Evolutionary conservation across 2,329 filamentous ascomycete genomes (phyloP).

Genomic region (Beauveria asiatica): DNA sequence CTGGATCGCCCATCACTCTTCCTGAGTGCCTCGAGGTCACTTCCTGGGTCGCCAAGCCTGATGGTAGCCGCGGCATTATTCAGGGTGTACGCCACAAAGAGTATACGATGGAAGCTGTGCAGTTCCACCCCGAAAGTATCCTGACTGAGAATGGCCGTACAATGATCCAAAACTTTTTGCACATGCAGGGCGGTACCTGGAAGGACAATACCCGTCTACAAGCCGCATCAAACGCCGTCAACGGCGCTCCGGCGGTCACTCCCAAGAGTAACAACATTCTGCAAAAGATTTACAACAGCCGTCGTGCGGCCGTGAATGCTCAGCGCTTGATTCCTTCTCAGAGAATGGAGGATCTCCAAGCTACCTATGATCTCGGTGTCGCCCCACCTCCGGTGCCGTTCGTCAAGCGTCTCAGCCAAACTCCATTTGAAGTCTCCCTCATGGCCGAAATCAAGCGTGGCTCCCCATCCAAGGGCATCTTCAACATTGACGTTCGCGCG

Average conservation of each 20-base stretch:
- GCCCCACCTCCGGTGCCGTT: conserved; percentile 80
- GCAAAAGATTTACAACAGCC: conserved; percentile 80
- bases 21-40: conserved; percentile 81
- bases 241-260: conserved; percentile 20
- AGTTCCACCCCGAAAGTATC: conserved; percentile 97
- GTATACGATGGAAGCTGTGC: conserved; percentile 85
- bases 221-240: conserved; percentile 21
- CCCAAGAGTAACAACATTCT: conserved; percentile 74
- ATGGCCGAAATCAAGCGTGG: conserved; percentile 97
- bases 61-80: conserved; percentile 76
- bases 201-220: conserved; percentile 60
- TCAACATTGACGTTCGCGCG: conserved; percentile 78
- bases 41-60: conserved; percentile 74
- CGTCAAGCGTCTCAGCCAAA: conserved; percentile 67
- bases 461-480: conserved; percentile 92
- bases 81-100: conserved; percentile 96
- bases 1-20: conserved; percentile 80
- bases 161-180: conserved; percentile 90
- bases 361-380: conserved; percentile 74
- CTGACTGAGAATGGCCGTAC: conserved; percentile 77
- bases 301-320: conserved; percentile 63
- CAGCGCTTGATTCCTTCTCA: conserved; percentile 85
- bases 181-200: conserved; percentile 87
- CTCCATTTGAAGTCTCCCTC: conserved; percentile 79
- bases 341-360: conserved; percentile 73